Base-by-base conservation (phyloP, 345 rosid genomes). In the Brassica carinata region DNA sequence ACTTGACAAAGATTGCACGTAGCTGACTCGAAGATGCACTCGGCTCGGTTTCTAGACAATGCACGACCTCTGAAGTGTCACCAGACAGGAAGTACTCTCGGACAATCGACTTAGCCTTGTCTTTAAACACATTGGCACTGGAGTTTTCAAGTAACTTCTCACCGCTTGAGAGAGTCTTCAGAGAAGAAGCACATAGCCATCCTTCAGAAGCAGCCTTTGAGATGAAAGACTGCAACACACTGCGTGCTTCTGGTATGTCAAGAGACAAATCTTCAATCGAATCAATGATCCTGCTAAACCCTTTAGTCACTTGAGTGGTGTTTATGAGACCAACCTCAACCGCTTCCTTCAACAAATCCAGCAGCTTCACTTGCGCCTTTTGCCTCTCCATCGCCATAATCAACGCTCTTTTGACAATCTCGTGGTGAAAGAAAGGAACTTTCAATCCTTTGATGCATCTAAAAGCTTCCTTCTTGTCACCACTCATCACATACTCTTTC, bases 351-450 rank as follows among this genome's bases (percentile, higher is more conserved):
- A 91, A 82, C 81, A 91, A 71, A 73, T 88, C 94, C 0, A 91
- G 82, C 33, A 94, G 80, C 66, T 71, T 72, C 8, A 36, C 87
- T 85, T 94, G 89, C 7, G 90, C 89, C 63, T 84, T 86, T 1
- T 13, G 86, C 79, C 85, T 89, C 71, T 94, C 98, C 90, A 94
- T 90, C 10, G 94, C 94, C 90, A 94, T 89, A 13, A 85, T 77
- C 67, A 94, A 76, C 0, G 93, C 89, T n/a, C 90, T 80, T 71
- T 91, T 91, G 62, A 94, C 90, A 66, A 94, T 90, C 85, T 94
- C 98, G 66, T 94, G 98, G 64, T 94, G 97, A 57, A 91, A 94
- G 85, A 89, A 94, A 0, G 95, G 91, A 72, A 94, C 98, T 75
- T 90, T 87, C 83, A 94, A 71, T 34, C 88, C 98, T 74, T 89